Evolutionary conservation across 768 basidiomycete genomes (phyloP).

Genomic region (Naganishia friedmannii): DNA sequence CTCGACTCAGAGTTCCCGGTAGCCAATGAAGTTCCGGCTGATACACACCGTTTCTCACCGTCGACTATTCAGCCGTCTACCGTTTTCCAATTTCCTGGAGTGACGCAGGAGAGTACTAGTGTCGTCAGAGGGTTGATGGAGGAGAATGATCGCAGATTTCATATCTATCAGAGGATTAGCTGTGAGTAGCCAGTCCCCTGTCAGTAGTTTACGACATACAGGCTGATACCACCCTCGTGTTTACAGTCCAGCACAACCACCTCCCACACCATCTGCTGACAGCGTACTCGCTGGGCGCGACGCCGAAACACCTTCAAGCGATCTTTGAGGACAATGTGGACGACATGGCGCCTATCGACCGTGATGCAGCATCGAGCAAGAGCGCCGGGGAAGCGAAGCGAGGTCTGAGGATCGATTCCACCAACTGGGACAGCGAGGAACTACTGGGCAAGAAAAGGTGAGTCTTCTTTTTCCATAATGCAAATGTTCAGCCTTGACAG

Average conservation of each 20-base stretch:
- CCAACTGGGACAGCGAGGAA: slow-evolving; percentile 38
- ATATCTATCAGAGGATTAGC: slow-evolving; percentile 36
- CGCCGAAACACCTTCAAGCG: slow-evolving; percentile 35
- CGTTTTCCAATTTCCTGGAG: slow-evolving; percentile 38
- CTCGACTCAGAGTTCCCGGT: neutral
- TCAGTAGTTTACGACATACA: neutral
- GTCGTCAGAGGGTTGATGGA: slow-evolving; percentile 33
- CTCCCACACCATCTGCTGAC: slow-evolving; percentile 42
- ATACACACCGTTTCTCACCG: slow-evolving; percentile 29
- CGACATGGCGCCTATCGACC: slow-evolving; percentile 35
- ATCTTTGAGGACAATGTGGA: slow-evolving; percentile 33
- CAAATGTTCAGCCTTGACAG: too few relatives aligned
- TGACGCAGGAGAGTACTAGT: slow-evolving; percentile 34
- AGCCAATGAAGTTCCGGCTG: neutral
- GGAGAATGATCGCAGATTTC: slow-evolving; percentile 40
- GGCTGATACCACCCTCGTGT: neutral
- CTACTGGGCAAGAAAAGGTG: slow-evolving; percentile 38
- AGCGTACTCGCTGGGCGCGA: slow-evolving; percentile 41
- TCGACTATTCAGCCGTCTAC: slow-evolving; percentile 36
- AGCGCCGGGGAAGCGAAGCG: slow-evolving; percentile 29
- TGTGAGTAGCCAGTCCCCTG: slow-evolving; percentile 30
- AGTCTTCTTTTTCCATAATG: neutral
- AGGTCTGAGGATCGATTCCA: slow-evolving; percentile 31
- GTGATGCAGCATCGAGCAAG: neutral
- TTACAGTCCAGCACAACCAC: slow-evolving; percentile 40